These are phyloP conservation scores for Clavariopsis aquatica DNA, from an alignment of 495 filamentous ascomycete genomes.

Conservation along the genomic window DNA sequence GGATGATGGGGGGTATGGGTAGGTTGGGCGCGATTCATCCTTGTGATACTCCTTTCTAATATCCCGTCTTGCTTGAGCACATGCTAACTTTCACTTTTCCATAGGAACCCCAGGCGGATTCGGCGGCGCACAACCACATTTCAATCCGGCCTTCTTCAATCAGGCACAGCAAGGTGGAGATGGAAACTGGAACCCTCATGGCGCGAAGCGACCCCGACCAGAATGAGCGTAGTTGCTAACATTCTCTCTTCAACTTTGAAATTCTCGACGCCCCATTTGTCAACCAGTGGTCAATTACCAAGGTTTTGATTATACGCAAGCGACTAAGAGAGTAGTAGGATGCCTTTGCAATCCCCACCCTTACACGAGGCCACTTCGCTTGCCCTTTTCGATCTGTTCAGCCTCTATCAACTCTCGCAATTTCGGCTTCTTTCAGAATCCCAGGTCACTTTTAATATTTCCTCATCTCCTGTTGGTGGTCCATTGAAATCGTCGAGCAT, in stretches of 20 bases:
- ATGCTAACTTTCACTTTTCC: slow-evolving; percentile 9
- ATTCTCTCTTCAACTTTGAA: not conserved
- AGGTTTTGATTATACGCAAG: not conserved
- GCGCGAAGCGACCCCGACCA: slow-evolving; percentile 59
- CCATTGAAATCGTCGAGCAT: not conserved
- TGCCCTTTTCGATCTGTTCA: not conserved
- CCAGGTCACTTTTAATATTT: no score
- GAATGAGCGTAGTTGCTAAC: slow-evolving; percentile 17
- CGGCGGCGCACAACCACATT: slow-evolving; percentile 66
- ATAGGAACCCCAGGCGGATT: slow-evolving; percentile 54
- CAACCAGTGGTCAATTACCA: not conserved
- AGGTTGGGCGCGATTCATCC: slow-evolving; percentile 2
- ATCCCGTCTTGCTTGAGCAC: not conserved
- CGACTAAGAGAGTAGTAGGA: not conserved
- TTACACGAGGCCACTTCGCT: not conserved
- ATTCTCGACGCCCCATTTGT: not conserved
- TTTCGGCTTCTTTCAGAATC: not conserved
- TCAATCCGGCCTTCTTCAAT: slow-evolving; percentile 81
- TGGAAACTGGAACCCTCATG: slow-evolving; percentile 80
- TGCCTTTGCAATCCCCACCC: not conserved
- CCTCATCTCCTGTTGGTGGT: not conserved
- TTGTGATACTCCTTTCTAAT: slow-evolving; percentile 4
- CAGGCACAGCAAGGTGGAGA: slow-evolving; percentile 54
- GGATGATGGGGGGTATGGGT: slow-evolving; percentile 60
- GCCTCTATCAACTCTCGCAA: not conserved